These are phyloP conservation scores for Takashimella koratensis DNA, from an alignment of 1,284 basidiomycete genomes.

Conservation along the genomic window DNA sequence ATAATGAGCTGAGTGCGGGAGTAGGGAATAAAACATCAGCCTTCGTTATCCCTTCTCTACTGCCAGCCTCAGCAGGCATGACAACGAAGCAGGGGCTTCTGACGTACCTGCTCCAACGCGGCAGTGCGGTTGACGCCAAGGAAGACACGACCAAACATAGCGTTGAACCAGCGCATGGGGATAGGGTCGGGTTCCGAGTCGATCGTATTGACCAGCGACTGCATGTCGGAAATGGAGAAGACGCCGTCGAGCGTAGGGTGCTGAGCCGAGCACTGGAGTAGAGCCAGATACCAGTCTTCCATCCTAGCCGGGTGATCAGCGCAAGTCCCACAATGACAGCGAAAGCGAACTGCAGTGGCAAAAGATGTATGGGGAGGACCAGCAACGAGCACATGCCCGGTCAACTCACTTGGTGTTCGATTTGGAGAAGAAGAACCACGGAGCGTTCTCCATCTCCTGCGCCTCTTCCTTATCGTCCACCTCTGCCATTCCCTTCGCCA, in stretches of 20 bases:
- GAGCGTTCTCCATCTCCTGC: constrained; percentile 50
- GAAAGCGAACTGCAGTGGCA: too few species aligned
- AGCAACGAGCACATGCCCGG: background rate
- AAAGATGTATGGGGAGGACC: too few species aligned
- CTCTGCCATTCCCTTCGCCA: constrained; percentile 34
- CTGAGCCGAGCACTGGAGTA: constrained; percentile 65
- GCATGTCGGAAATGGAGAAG: constrained; percentile 78
- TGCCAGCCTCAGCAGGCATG: background rate
- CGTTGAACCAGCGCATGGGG: constrained; percentile 95
- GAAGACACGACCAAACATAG: constrained; percentile 85
- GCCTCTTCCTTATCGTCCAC: constrained; percentile 50
- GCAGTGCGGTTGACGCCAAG: constrained; percentile 85
- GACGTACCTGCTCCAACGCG: constrained; percentile 60
- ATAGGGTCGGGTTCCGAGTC: constrained; percentile 92
- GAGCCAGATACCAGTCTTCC: constrained; percentile 89
- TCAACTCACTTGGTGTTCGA: constrained; percentile 61
- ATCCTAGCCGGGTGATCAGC: constrained; percentile 40
- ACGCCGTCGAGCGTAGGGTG: constrained; percentile 52
- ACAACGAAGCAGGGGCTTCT: too few species aligned
- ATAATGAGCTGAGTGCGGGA: constrained; percentile 77
- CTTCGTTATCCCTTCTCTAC: constrained; percentile 3
- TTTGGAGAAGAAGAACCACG: constrained; percentile 87
- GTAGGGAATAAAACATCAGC: too few species aligned
- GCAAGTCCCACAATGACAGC: too few species aligned
- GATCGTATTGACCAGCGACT: constrained; percentile 72